Evolutionary conservation across 2,329 filamentous ascomycete species (phyloP), one percentile per base, ranked within the genome.

Genomic region (Fusarium sp.): DNA sequence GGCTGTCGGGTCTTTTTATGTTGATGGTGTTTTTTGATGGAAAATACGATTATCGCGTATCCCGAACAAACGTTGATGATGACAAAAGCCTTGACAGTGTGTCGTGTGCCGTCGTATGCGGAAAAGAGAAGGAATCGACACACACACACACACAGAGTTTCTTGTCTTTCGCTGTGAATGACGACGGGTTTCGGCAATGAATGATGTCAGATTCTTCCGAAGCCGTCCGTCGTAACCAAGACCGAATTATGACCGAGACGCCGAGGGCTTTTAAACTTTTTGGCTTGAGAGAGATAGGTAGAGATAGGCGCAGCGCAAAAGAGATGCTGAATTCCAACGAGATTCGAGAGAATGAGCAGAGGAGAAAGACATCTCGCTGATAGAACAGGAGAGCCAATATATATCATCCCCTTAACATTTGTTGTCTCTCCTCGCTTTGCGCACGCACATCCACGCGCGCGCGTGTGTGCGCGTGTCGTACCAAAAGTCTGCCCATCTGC

Each of bases 161-260:
- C 34, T 13, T 34, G 25, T 32, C 34, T 7, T 8, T 23, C 4
- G 5, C 45, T 74, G 41, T 74, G 37, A 20, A 73, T 68, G 70
- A 72, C 66, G 70, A 65, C 35, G 63, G 56, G 30, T 39, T 60
- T 63, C 45, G 43, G 64, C 50, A 39, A 65, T 32, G 48, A 48
- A 77, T 78, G 76, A 79, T 79, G 74, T 77, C 74, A 78, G 77
- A 59, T 64, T 66, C 61, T 75, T 72, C 73, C 74, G 72, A 74
- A 69, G 72, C 60, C 58, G 76, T 76, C 71, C 67, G 72, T 57
- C 37, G 73, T 54, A 64, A 64, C 64, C 70, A 66, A 81, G 64
- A 70, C 80, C 80, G 80, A 81, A 74, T 77, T 79, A 81, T 80
- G 77, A 68, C 80, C 80, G 70, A 79, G 63, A 67, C 62, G 48